Base-by-base conservation (phyloP, 179 eudicot species). In the Drosera spatulata region DNA sequence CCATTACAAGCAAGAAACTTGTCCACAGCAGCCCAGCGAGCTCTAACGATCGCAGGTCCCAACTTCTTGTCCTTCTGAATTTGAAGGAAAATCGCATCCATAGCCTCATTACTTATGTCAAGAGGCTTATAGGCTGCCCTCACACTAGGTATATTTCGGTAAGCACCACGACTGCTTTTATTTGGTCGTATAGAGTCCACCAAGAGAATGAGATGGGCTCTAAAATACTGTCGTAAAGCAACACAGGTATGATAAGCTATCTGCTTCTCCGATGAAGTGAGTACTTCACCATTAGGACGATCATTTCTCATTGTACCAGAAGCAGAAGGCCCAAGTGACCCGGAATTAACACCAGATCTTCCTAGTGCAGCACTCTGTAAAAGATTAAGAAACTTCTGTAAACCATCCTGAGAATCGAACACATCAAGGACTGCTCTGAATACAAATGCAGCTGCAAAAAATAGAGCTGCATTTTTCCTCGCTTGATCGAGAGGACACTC, bases 41-140 rank as follows among this genome's bases (percentile, higher is more conserved):
- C 81, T 71, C 87, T 85, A 57, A 77, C 99, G 72, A 90, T 72
- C 45, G 91, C 87, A 74, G 95, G 96, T 57, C 99, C 99, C 61
- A 94, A 95, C 71, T 90, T 94, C 61, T 97, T 70, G 67, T 94
- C 99, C 77, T 80, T 90, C 72, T 94, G 99, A 71, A 90, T 79
- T 71, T 75, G 97, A 65, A 86, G 82, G 67, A 87, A 83, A 61
- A 85, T 77, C 62, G 83, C 82, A 82, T 90, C 97, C 71, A 90
- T 75, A 54, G 96, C 95, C 80, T 94, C 97, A 64, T 83, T 87
- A 66, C 97, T 87, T 49, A 90, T 77, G 66, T 94, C 97, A 65
- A 90, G 95, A 60, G 99, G 97, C 78, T 90, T 90, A 74, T 90
- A 78, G 40, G 83, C 87, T 46, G 97, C 83, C 81, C 88, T 79